A percentile compares a stretch with the other conserved stretches of the same genome.
Conservation (phyloP, 2,329 filamentous ascomycete genomes). For the Verticillium zaregamsianum region DNA sequence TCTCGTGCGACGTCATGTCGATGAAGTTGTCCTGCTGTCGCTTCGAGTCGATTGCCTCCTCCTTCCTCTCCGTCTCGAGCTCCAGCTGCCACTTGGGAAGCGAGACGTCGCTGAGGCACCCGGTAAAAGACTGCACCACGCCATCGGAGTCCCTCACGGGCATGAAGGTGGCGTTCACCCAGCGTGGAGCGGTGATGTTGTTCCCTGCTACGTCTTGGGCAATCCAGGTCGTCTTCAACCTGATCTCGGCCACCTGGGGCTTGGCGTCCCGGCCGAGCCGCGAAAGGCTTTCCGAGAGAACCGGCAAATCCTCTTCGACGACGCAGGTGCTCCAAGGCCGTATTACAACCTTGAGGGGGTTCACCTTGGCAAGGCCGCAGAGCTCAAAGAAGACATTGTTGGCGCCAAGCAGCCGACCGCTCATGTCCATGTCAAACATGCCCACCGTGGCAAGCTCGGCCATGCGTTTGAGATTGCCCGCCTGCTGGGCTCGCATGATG, state of each 20-base stretch:
- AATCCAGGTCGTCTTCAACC: slow-evolving; percentile 42
- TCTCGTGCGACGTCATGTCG: slow-evolving; percentile 67
- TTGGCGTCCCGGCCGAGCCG: slow-evolving; percentile 34
- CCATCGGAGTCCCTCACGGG: slow-evolving; percentile 44
- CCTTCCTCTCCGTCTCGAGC: slow-evolving; percentile 43
- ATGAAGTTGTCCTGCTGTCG: slow-evolving; percentile 78
- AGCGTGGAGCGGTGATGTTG: slow-evolving; percentile 38
- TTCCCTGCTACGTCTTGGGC: slow-evolving; percentile 40
- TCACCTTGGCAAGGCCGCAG: slow-evolving; percentile 42
- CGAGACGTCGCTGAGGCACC: slow-evolving; percentile 45
- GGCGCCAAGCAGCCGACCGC: slow-evolving; percentile 43
- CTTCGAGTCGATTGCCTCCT: slow-evolving; percentile 54
- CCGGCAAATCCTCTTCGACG: slow-evolving; percentile 36
- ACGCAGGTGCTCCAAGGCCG: slow-evolving; percentile 42
- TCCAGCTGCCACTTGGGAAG: slow-evolving; percentile 48
- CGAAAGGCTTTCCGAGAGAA: slow-evolving; percentile 34
- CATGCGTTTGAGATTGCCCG: slow-evolving; percentile 49
- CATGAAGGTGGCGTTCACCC: slow-evolving; percentile 46
- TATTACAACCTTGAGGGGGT: slow-evolving; percentile 29
- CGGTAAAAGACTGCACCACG: slow-evolving; percentile 42
- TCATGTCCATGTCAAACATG: slow-evolving; percentile 50
- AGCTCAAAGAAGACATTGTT: slow-evolving; percentile 52
- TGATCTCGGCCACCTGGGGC: slow-evolving; percentile 42
- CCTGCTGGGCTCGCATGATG: slow-evolving; percentile 43
- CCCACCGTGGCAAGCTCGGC: slow-evolving; percentile 51